These are phyloP conservation scores for Penicillium sp. DNA, from an alignment of 2,329 filamentous ascomycete genomes.

Conservation along the genomic window DNA sequence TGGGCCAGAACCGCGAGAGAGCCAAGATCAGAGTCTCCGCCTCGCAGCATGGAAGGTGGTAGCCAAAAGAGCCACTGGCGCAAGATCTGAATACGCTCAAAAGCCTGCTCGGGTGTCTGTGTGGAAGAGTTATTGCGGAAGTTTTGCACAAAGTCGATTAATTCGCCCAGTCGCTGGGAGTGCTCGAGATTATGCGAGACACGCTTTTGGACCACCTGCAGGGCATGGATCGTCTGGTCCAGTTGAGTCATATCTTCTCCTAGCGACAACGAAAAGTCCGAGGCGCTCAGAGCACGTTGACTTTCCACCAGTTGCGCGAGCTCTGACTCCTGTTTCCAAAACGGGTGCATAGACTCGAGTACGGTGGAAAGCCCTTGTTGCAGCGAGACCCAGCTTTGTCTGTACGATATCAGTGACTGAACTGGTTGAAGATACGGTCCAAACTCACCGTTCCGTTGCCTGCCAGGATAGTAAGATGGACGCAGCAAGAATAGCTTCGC, in stretches of 20 bases:
- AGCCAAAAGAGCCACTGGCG: conserved; percentile 95
- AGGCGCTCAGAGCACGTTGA: conserved; percentile 36
- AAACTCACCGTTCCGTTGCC: conserved; percentile 82
- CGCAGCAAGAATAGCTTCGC: conserved; percentile 84
- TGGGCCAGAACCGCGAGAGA: conserved; percentile 81
- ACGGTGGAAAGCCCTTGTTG: conserved; percentile 89
- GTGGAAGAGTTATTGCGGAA: conserved; percentile 64
- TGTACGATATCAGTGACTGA: conserved; percentile 43
- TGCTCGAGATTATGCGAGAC: conserved; percentile 65
- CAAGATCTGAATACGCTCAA: conserved; percentile 80
- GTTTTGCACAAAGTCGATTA: conserved; percentile 66
- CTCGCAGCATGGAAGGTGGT: conserved; percentile 74
- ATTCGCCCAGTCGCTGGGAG: conserved; percentile 60
- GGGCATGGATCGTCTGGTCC: conserved; percentile 59
- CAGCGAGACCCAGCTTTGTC: conserved; percentile 86
- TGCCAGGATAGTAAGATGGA: conserved; percentile 94
- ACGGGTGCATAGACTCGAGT: conserved; percentile 82
- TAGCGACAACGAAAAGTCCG: conserved; percentile 31
- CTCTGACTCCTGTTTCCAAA: conserved; percentile 77
- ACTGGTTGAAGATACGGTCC: neutral
- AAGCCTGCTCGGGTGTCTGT: conserved; percentile 73
- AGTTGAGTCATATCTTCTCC: conserved; percentile 67
- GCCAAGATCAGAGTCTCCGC: conserved; percentile 66
- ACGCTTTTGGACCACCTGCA: conserved; percentile 53
- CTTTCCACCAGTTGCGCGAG: conserved; percentile 40